These are phyloP conservation scores for Grosmannia clavigera DNA, from an alignment of 2,329 filamentous ascomycete species.

Conservation along the genomic window DNA sequence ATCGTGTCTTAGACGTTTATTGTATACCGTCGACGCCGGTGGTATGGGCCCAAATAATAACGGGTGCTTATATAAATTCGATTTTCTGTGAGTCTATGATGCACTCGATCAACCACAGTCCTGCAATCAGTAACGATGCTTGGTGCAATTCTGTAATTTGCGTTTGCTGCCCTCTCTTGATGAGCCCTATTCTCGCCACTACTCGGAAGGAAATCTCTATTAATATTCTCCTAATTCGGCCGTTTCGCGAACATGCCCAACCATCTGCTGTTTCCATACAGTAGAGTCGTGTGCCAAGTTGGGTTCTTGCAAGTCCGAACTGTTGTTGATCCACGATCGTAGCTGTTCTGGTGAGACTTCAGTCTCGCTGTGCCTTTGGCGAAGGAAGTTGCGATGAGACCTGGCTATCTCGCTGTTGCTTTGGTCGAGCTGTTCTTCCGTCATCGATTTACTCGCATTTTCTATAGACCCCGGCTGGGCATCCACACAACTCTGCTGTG, in stretches of 20 bases:
- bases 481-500: not conserved
- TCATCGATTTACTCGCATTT: not conserved
- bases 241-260: not conserved
- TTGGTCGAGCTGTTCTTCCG: not conserved
- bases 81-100: not conserved
- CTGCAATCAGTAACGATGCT: not conserved
- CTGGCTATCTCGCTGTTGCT: not conserved
- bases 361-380: slow-evolving; percentile 6
- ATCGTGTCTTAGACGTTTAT: no score
- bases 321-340: slow-evolving; percentile 5
- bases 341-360: slow-evolving; percentile 9
- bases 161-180: not conserved
- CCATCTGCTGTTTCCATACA: not conserved
- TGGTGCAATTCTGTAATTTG: not conserved
- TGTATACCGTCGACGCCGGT: no score
- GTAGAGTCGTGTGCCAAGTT: not conserved
- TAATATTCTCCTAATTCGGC: not conserved
- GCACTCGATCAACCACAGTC: not conserved
- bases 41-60: not conserved
- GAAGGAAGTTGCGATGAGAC: not conserved
- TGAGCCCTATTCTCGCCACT: not conserved
- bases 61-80: not conserved
- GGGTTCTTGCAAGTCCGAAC: not conserved
- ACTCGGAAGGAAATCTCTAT: not conserved
- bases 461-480: not conserved